Evolutionary conservation across 2,329 filamentous ascomycete genomes (phyloP).

Genomic region (Arthrobotrys musiformis): DNA sequence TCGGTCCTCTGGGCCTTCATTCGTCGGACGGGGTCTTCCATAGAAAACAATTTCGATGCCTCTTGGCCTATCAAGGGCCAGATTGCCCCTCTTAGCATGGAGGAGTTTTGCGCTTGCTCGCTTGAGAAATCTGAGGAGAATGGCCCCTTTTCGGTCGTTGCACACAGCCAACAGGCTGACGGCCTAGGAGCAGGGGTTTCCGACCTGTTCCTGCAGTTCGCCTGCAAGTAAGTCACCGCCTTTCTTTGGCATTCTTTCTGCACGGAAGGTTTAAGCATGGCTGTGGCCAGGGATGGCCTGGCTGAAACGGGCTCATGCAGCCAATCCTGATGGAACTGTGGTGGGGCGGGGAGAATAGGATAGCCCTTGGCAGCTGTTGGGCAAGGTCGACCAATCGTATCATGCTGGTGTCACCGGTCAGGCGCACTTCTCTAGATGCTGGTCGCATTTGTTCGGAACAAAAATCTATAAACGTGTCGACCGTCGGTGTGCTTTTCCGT

Average conservation of each 20-base stretch:
- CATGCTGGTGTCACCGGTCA: slow-evolving; percentile 41
- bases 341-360: slow-evolving; percentile 53
- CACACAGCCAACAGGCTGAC: slow-evolving; percentile 52
- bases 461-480: slow-evolving; percentile 29
- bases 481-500: neutral
- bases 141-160: slow-evolving; percentile 28
- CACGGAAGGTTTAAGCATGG: slow-evolving; percentile 55
- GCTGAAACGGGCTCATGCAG: slow-evolving; percentile 55
- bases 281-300: slow-evolving; percentile 38
- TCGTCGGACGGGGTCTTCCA: slow-evolving; percentile 22
- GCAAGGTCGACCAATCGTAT: slow-evolving; percentile 36
- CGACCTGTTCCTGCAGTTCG: slow-evolving; percentile 55
- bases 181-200: slow-evolving; percentile 44
- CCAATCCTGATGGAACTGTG: slow-evolving; percentile 49
- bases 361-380: slow-evolving; percentile 28
- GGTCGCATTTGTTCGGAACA: slow-evolving; percentile 17
- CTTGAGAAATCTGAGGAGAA: slow-evolving; percentile 34
- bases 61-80: slow-evolving; percentile 47
- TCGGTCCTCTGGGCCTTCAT: slow-evolving; percentile 36
- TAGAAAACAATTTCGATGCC: slow-evolving; percentile 40
- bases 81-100: slow-evolving; percentile 32
- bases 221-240: slow-evolving; percentile 52
- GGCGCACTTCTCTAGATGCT: slow-evolving; percentile 26
- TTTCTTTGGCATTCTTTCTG: slow-evolving; percentile 35
- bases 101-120: slow-evolving; percentile 42